Conservation (phyloP, 2,329 filamentous ascomycete genomes). For the Fusarium virguliforme region DNA sequence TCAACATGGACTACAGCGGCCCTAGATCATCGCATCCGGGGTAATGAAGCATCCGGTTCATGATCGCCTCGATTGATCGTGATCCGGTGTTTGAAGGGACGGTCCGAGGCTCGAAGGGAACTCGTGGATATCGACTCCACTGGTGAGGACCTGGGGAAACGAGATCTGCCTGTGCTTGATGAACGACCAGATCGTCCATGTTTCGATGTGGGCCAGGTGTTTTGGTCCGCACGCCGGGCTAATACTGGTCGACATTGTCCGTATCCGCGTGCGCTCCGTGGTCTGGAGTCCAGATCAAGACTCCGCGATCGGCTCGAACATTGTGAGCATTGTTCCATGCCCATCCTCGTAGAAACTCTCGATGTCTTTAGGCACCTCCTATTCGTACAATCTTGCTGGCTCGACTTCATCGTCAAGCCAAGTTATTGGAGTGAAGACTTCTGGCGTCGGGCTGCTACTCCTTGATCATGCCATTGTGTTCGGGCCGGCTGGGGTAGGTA, state of each 20-base stretch:
- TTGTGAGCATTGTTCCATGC: not conserved
- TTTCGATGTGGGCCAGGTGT: constrained; percentile 6
- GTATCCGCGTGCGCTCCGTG: not conserved
- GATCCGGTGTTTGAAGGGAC: constrained; percentile 35
- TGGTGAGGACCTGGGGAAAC: constrained; percentile 37
- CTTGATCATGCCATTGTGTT: not conserved
- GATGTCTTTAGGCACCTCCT: not conserved
- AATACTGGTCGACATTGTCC: not conserved
- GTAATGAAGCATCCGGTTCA: constrained; percentile 18
- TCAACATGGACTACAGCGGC: not conserved
- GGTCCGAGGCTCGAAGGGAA: constrained; percentile 36
- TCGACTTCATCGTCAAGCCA: constrained; percentile 5
- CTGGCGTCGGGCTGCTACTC: not conserved
- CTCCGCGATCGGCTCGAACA: not conserved
- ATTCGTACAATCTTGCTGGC: not conserved
- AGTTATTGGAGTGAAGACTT: not conserved
- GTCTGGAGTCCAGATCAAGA: not conserved
- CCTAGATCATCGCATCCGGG: constrained; percentile 12
- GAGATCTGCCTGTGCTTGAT: constrained; percentile 6
- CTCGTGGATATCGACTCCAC: constrained; percentile 37
- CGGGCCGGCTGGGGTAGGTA: not conserved
- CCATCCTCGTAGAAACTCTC: not conserved
- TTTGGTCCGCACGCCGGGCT: not conserved
- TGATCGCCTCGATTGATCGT: constrained; percentile 11
- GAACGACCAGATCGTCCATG: not conserved